Evolutionary conservation across 2,329 filamentous ascomycete species (phyloP).

Genomic region (Calonectria leucothoes): DNA sequence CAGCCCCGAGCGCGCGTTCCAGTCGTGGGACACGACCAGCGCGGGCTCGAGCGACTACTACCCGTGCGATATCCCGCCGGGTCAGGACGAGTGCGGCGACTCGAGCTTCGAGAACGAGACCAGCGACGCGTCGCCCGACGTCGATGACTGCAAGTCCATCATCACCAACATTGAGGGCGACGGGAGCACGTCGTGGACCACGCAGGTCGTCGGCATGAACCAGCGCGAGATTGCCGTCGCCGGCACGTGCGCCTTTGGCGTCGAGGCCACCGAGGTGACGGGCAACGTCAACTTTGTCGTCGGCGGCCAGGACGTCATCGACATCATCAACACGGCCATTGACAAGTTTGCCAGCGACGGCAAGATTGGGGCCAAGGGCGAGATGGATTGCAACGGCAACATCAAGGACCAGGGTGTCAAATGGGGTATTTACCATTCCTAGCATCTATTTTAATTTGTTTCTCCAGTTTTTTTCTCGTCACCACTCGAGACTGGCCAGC

Average conservation of each 20-base stretch:
- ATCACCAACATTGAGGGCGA: too few relatives aligned
- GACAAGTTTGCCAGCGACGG: not conserved
- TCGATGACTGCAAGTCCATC: not conserved
- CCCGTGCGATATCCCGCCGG: not conserved
- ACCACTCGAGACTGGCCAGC: too few relatives aligned
- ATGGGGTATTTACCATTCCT: not conserved
- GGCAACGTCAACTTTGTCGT: not conserved
- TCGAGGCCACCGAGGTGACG: not conserved
- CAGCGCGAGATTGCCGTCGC: not conserved
- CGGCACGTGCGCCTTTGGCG: not conserved
- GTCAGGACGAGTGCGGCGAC: not conserved
- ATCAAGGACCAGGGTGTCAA: not conserved
- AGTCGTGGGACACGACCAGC: not conserved
- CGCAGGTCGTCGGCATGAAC: not conserved
- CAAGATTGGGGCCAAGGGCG: not conserved
- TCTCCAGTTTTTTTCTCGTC: too few relatives aligned
- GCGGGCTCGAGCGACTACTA: not conserved
- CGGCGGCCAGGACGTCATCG: not conserved
- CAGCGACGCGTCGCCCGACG: not conserved
- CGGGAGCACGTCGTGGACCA: too few relatives aligned
- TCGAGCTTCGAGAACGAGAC: not conserved
- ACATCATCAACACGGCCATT: not conserved
- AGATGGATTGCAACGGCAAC: not conserved
- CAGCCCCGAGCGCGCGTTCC: not conserved
- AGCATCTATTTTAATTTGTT: too few relatives aligned